These are phyloP conservation scores for Sambucus nigra DNA, from an alignment of 129 eudicot genomes.

Conservation along the genomic window DNA sequence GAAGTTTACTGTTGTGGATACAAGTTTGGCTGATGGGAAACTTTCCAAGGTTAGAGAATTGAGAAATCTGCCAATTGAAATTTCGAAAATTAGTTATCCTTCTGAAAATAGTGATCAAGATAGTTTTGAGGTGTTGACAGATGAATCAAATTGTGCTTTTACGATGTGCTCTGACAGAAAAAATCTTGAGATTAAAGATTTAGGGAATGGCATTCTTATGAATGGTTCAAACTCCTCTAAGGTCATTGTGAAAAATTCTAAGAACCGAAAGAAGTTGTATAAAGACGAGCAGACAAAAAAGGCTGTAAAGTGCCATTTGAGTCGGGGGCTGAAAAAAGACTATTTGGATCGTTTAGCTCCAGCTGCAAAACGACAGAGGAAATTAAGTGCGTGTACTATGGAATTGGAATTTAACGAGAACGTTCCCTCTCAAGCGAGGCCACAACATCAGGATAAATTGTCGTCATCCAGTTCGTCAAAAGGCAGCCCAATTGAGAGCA, in stretches of 20 bases:
- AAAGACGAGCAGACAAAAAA: constrained; percentile 17
- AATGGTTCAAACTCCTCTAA: constrained; percentile 12
- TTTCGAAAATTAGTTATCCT: constrained; percentile 7
- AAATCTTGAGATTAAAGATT: constrained; percentile 15
- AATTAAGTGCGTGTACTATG: constrained; percentile 22
- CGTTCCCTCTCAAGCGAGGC: constrained; percentile 16
- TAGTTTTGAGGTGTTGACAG: constrained; percentile 27
- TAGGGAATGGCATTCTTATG: neutral
- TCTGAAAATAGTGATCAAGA: constrained; percentile 19
- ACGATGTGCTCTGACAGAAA: constrained; percentile 11
- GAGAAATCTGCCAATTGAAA: constrained; percentile 25
- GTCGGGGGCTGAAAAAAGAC: constrained; percentile 24
- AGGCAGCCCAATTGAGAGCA: constrained; percentile 34
- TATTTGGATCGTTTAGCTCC: constrained; percentile 18
- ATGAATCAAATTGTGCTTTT: constrained; percentile 28
- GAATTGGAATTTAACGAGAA: constrained; percentile 11
- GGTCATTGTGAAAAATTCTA: neutral
- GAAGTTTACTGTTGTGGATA: constrained; percentile 51
- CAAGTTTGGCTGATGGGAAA: constrained; percentile 41
- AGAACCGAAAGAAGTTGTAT: neutral
- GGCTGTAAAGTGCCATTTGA: constrained; percentile 14
- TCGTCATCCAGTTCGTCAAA: constrained; percentile 37
- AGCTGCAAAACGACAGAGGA: constrained; percentile 28
- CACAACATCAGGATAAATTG: constrained; percentile 32
- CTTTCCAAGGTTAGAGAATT: constrained; percentile 23